A percentile compares a stretch with the other conserved stretches of the same genome.
Evolutionary conservation across 208 protist genomes (phyloP).

Genomic region (Trypanosoma theileri): DNA sequence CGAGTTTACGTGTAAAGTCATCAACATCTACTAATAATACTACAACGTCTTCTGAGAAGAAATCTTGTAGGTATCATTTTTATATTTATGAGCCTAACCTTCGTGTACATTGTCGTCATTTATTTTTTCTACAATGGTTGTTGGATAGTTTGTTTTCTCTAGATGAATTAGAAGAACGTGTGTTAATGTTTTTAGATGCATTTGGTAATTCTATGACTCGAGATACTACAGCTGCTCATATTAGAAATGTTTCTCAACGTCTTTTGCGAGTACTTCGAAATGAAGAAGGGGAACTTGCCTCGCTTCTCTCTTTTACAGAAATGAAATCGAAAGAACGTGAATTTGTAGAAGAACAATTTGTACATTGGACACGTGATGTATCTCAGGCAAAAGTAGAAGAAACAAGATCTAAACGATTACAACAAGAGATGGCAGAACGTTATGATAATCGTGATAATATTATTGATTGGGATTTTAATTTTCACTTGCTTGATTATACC

Average conservation of each 20-base stretch:
- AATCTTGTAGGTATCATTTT: slow-evolving; percentile 56
- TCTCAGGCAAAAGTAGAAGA: slow-evolving; percentile 51
- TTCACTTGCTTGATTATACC: slow-evolving; percentile 80
- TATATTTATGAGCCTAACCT: slow-evolving; percentile 90
- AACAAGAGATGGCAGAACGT: slow-evolving; percentile 90
- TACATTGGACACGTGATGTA: slow-evolving; percentile 68
- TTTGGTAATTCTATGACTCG: slow-evolving; percentile 80
- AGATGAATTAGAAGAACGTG: slow-evolving; percentile 86
- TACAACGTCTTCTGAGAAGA: slow-evolving; percentile 8
- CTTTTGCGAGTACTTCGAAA: slow-evolving; percentile 46
- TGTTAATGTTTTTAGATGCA: slow-evolving; percentile 89
- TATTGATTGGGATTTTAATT: slow-evolving; percentile 93
- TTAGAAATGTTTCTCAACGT: slow-evolving; percentile 62
- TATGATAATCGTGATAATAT: slow-evolving; percentile 92
- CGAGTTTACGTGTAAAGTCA: slow-evolving; percentile 47
- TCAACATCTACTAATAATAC: too few species aligned
- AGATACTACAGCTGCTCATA: slow-evolving; percentile 76
- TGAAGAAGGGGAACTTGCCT: slow-evolving; percentile 39
- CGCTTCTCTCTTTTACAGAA: slow-evolving; percentile 54
- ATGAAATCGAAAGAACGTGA: slow-evolving; percentile 89
- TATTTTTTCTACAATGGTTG: slow-evolving; percentile 91
- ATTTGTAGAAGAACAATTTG: slow-evolving; percentile 84
- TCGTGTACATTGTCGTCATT: slow-evolving; percentile 77
- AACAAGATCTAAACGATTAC: slow-evolving; percentile 67
- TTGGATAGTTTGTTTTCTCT: slow-evolving; percentile 87